Base-by-base conservation (phyloP, 768 basidiomycete genomes). In the Mrakia blollopis region DNA sequence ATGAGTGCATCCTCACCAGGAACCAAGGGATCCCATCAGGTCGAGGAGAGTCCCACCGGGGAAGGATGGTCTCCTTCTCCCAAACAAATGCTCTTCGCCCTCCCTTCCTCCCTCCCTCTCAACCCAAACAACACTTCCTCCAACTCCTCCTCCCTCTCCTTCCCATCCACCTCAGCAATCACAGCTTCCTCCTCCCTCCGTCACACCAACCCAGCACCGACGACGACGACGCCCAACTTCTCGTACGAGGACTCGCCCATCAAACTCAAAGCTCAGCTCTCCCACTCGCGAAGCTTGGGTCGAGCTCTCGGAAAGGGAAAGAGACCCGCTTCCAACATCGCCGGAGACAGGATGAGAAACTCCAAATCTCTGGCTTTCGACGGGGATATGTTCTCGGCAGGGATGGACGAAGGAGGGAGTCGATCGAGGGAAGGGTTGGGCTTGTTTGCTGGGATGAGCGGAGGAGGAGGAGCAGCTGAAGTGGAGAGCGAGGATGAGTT, bases 211-310 rank as follows among this genome's bases (percentile, higher is more conserved):
- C 28, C 47, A 50, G 21, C 11, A 3, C 30, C 47, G 60, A 16
- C 71, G n/a, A 4, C 54, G 2, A 13, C 52, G 47, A 72, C 52
- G 70, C 44, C 30, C 44, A 47, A 41, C 47, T 72, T 72, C 50
- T 54, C 50, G 44, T 72, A 52, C 71, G 71, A 67, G 28, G 68
- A 69, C 23, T 69, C 75, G n/a, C 75, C 68, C 16, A 39, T 70
- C 54, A 70, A 70, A 21, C 61, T 25, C 30, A 37, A 30, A n/a
- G 73, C 47, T 47, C 75, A 71, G 28, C 52, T 76, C n/a, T 76
- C 75, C 21, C 28, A 44, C 32, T 76, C 75, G 18, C 35, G 68
- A 30, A 44, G 52, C 21, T 65, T 76, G 28, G 75, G 75, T 32
- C 52, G 75, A n/a, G 68, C 69, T 2, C 67, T 44, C 16, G 69